phyloP scores from a whole-genome alignment of 2,329 filamentous ascomycete genomes.

The Pseudogymnoascus sp. region DNA sequence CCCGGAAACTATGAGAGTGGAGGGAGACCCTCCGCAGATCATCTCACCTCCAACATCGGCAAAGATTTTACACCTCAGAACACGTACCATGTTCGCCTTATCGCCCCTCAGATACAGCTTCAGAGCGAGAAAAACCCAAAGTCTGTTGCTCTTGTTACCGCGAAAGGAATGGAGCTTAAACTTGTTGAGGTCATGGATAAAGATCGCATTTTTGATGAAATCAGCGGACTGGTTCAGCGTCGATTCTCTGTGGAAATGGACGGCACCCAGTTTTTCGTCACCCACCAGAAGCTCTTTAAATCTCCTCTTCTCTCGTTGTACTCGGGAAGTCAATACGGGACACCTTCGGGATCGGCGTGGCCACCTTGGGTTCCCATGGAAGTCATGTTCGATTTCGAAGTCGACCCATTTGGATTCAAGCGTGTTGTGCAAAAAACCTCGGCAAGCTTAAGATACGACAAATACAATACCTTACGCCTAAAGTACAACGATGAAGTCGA shows the following conservation, averaged over 20 bases:
- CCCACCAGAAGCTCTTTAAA: conserved; percentile 82
- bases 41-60: conserved; percentile 68
- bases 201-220: conserved; percentile 79
- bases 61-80: conserved; percentile 85
- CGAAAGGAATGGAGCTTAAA: conserved; percentile 97
- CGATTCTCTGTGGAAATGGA: conserved; percentile 95
- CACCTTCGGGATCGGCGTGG: conserved; percentile 78
- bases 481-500: conserved; percentile 96
- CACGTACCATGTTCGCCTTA: conserved; percentile 88
- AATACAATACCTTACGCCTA: conserved; percentile 92
- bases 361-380: conserved; percentile 98
- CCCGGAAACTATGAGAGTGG: conserved; percentile 29
- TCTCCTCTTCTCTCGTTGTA: conserved; percentile 85
- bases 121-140: conserved; percentile 98
- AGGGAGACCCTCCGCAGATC: conserved; percentile 41
- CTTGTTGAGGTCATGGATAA: conserved; percentile 98
- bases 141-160: conserved; percentile 90
- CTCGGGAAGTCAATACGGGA: conserved; percentile 86
- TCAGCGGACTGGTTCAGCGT: conserved; percentile 90
- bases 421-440: conserved; percentile 95
- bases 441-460: conserved; percentile 88
- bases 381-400: conserved; percentile 93
- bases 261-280: conserved; percentile 96
- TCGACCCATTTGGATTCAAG: conserved; percentile 95
- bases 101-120: conserved; percentile 94